phyloP scores from a whole-genome alignment of 2,329 filamentous ascomycete genomes.

The Alternaria rosae region DNA sequence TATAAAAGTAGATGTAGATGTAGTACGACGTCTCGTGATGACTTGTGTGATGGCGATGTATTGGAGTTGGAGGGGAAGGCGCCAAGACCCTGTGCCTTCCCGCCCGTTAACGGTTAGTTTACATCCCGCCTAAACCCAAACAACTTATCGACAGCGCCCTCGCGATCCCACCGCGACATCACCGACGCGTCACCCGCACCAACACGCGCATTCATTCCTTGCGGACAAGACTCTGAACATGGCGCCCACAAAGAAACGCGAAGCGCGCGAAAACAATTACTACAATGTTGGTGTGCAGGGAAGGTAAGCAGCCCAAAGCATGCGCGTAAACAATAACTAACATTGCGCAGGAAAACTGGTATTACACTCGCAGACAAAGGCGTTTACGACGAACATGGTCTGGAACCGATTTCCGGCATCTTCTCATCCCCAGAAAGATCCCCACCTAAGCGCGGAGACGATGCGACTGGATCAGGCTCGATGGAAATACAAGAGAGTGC shows the following conservation, averaged over 20 bases:
- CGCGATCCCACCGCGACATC: constrained; percentile 2
- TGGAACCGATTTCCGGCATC: constrained; percentile 85
- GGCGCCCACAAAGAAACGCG: constrained; percentile 47
- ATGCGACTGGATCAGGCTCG: constrained; percentile 62
- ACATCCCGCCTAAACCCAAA: constrained; percentile 30
- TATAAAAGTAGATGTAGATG: not conserved
- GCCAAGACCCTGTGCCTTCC: constrained; percentile 6
- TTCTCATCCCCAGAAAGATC: constrained; percentile 84
- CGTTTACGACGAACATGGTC: constrained; percentile 86
- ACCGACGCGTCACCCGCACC: constrained; percentile 21
- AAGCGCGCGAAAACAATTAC: constrained; percentile 50
- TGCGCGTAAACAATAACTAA: constrained; percentile 21
- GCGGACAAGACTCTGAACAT: constrained; percentile 22
- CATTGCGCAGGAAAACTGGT: constrained; percentile 78
- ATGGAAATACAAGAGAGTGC: constrained; percentile 72
- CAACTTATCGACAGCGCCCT: constrained; percentile 24
- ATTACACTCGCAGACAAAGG: constrained; percentile 80
- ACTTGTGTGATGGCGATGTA: not conserved
- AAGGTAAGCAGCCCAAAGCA: constrained; percentile 32
- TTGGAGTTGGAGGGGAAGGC: constrained; percentile 7
- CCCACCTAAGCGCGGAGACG: constrained; percentile 53
- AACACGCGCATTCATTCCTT: constrained; percentile 22
- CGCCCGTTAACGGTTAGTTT: constrained; percentile 14
- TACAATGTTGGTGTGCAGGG: constrained; percentile 52
- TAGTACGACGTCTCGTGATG: not conserved